Percentiles rank a stretch among this genome's conserved stretches.
Conservation (phyloP, 2,329 filamentous ascomycete species). For the Beauveria pseudobassiana region DNA sequence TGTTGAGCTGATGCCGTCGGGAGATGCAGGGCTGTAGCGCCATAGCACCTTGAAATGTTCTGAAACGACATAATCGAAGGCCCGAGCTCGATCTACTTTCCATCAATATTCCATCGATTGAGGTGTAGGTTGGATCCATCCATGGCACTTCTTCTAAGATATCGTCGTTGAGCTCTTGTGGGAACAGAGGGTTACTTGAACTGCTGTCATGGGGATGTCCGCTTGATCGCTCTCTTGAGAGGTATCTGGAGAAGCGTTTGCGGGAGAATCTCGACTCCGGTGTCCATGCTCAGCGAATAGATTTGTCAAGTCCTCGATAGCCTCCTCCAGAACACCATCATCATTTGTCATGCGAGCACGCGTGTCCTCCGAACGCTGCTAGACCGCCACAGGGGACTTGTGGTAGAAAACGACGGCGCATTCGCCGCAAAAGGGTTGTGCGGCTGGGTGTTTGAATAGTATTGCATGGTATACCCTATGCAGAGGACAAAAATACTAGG, state of each 20-base stretch:
- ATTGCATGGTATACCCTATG: slow-evolving; percentile 24
- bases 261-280: not conserved
- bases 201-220: not conserved
- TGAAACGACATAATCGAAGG: slow-evolving; percentile 18
- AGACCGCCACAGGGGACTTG: slow-evolving; percentile 12
- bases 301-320: not conserved
- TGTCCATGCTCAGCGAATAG: not conserved
- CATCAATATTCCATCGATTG: not conserved
- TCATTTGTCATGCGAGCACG: slow-evolving; percentile 5
- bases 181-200: not conserved
- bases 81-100: not conserved
- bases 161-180: not conserved
- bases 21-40: slow-evolving; percentile 25
- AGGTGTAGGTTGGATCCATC: slow-evolving; percentile 20
- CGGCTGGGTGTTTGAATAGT: not conserved
- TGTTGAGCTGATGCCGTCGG: slow-evolving; percentile 14
- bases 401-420: slow-evolving; percentile 25
- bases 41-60: slow-evolving; percentile 19
- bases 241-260: not conserved
- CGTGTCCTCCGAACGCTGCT: slow-evolving; percentile 18
- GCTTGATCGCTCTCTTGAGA: not conserved
- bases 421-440: slow-evolving; percentile 27
- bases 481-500: slow-evolving; percentile 24
- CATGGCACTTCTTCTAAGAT: slow-evolving; percentile 15
- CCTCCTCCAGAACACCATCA: not conserved